Evolutionary conservation across 2,329 filamentous ascomycete genomes (phyloP).

Genomic region (Neonectria sp.): DNA sequence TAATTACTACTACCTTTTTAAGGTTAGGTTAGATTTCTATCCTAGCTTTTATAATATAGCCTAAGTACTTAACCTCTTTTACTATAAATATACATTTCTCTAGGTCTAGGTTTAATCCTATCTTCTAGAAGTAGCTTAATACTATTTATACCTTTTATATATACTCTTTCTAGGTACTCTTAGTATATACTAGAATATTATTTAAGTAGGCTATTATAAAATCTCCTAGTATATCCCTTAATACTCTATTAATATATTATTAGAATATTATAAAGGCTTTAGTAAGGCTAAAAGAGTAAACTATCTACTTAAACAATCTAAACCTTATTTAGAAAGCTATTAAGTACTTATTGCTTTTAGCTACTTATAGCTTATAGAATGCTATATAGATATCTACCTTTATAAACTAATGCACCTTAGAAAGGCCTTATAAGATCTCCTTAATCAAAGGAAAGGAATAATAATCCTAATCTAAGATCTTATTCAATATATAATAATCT

Average conservation of each 20-base stretch:
- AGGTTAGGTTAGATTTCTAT: not conserved
- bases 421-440: not conserved
- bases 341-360: not conserved
- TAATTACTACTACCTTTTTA: slow-evolving; percentile 5
- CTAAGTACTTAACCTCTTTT: not conserved
- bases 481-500: not conserved
- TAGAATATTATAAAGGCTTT: not conserved
- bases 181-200: not conserved
- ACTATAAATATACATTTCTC: not conserved
- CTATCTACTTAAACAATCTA: not conserved
- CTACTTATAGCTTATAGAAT: not conserved
- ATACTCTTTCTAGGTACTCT: not conserved
- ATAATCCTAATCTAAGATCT: not conserved
- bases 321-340: not conserved
- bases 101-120: not conserved
- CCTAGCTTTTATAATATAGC: not conserved
- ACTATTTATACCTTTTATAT: not conserved
- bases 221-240: not conserved
- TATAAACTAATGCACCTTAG: not conserved
- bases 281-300: not conserved
- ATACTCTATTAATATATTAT: not conserved
- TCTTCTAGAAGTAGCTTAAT: not conserved
- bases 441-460: not conserved
- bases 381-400: not conserved
- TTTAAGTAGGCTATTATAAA: not conserved